A percentile compares a stretch with the other conserved stretches of the same genome.
Conservation (phyloP, 352 stramenopile genomes). For the Phytopythium oedochilum region DNA sequence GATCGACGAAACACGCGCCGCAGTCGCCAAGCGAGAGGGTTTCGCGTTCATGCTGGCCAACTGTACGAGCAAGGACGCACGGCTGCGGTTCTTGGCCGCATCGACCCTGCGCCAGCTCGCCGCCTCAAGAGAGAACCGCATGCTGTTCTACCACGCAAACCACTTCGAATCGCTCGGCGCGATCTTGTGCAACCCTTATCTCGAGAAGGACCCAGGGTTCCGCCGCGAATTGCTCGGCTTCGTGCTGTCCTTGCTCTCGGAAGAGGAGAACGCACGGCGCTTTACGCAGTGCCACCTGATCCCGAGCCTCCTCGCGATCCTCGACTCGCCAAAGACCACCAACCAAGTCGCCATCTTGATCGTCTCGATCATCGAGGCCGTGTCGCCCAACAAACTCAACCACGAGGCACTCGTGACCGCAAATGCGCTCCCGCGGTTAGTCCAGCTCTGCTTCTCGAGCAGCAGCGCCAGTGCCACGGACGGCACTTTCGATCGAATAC, state of each 20-base stretch:
- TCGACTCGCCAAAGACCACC: slow-evolving; percentile 31
- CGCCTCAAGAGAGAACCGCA: slow-evolving; percentile 44
- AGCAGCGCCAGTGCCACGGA: background rate
- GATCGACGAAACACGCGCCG: slow-evolving; percentile 52
- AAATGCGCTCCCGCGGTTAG: slow-evolving; percentile 39
- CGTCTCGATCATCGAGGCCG: slow-evolving; percentile 48
- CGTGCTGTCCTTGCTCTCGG: slow-evolving; percentile 47
- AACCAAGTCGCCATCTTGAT: slow-evolving; percentile 42
- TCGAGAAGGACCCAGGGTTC: slow-evolving; percentile 56
- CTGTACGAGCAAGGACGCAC: slow-evolving; percentile 52
- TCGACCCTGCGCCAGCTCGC: slow-evolving; percentile 57
- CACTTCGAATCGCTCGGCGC: slow-evolving; percentile 45
- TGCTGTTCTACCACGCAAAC: slow-evolving; percentile 56
- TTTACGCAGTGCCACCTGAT: slow-evolving; percentile 58
- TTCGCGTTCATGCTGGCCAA: slow-evolving; percentile 62
- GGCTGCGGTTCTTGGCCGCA: slow-evolving; percentile 46
- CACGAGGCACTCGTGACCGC: slow-evolving; percentile 42
- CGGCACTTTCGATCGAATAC: background rate
- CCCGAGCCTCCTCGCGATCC: slow-evolving; percentile 44
- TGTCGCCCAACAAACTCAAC: slow-evolving; percentile 45
- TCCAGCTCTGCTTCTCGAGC: slow-evolving; percentile 45
- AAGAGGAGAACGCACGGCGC: slow-evolving; percentile 46
- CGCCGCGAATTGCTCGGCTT: slow-evolving; percentile 59
- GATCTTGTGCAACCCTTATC: slow-evolving; percentile 61
- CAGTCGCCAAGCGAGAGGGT: slow-evolving; percentile 56